phyloP scores from a whole-genome alignment of 805 yeast genomes.

The Saccharomycopsis sp. region DNA sequence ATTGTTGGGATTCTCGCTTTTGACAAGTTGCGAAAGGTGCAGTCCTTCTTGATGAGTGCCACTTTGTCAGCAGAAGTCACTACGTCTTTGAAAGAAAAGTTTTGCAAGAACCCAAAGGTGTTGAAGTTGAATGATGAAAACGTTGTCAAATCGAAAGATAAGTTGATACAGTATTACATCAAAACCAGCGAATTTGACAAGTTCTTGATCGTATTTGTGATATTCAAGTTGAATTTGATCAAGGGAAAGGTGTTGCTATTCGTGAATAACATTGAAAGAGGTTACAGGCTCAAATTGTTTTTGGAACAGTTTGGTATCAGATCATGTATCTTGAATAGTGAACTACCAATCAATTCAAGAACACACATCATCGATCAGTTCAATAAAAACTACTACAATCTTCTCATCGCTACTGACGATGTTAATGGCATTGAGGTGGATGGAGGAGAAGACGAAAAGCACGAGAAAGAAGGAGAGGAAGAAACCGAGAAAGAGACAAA shows the following conservation, averaged over 20 bases:
- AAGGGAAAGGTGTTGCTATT: slow-evolving; percentile 86
- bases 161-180: slow-evolving; percentile 77
- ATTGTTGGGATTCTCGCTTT: slow-evolving; percentile 57
- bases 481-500: slow-evolving; percentile 24
- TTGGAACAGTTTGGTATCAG: slow-evolving; percentile 91
- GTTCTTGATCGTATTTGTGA: slow-evolving; percentile 81
- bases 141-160: slow-evolving; percentile 40
- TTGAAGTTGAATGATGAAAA: slow-evolving; percentile 70
- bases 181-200: slow-evolving; percentile 85
- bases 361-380: slow-evolving; percentile 92
- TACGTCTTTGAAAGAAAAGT: slow-evolving; percentile 53
- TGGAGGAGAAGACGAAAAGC: no score
- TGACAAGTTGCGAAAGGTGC: slow-evolving; percentile 34
- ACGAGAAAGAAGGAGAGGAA: slow-evolving; percentile 22
- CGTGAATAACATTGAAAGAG: slow-evolving; percentile 92
- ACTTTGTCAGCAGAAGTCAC: slow-evolving; percentile 83
- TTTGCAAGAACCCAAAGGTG: slow-evolving; percentile 77
- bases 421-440: slow-evolving; percentile 50
- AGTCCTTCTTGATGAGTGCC: slow-evolving; percentile 93
- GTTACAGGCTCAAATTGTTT: slow-evolving; percentile 83
- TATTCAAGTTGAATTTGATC: slow-evolving; percentile 77
- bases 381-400: slow-evolving; percentile 77
- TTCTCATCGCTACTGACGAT: slow-evolving; percentile 94
- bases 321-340: slow-evolving; percentile 83
- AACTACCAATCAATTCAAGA: slow-evolving; percentile 86